phyloP scores from a whole-genome alignment of 345 rosid species.

The Hevea brasiliensis region DNA sequence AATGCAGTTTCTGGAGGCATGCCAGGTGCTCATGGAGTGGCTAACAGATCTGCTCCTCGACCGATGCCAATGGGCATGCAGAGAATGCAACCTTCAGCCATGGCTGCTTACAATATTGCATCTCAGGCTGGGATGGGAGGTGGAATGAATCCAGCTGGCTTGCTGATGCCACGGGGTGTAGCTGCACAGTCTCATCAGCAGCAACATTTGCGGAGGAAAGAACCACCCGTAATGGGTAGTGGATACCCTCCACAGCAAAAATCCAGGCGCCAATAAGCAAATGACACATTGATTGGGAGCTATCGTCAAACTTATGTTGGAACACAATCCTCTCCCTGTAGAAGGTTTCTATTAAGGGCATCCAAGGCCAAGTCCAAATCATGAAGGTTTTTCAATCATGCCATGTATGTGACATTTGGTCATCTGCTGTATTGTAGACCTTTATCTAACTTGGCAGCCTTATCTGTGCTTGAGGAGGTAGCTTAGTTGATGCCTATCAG shows the following conservation, averaged over 20 bases:
- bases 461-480: background rate
- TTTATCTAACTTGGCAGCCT: background rate
- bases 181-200: constrained; percentile 69
- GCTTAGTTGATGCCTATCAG: background rate
- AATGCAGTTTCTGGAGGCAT: constrained; percentile 55
- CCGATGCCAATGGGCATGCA: constrained; percentile 69
- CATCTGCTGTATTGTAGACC: background rate
- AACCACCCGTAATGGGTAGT: constrained; percentile 67
- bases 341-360: too few relatives aligned
- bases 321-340: background rate
- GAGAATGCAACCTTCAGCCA: constrained; percentile 77
- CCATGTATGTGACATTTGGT: background rate
- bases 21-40: constrained; percentile 61
- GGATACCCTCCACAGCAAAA: constrained; percentile 90
- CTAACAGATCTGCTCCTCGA: constrained; percentile 64
- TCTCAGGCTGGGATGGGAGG: constrained; percentile 61
- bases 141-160: constrained; percentile 74
- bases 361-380: background rate
- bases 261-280: constrained; percentile 63
- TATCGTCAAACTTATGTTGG: background rate
- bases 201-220: constrained; percentile 80
- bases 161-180: constrained; percentile 75
- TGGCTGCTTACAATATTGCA: constrained; percentile 68
- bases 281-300: background rate
- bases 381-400: background rate